Evolutionary conservation across 306 rosid genomes (phyloP), one percentile per base, ranked within the genome.

Genomic region (Glycine soja): DNA sequence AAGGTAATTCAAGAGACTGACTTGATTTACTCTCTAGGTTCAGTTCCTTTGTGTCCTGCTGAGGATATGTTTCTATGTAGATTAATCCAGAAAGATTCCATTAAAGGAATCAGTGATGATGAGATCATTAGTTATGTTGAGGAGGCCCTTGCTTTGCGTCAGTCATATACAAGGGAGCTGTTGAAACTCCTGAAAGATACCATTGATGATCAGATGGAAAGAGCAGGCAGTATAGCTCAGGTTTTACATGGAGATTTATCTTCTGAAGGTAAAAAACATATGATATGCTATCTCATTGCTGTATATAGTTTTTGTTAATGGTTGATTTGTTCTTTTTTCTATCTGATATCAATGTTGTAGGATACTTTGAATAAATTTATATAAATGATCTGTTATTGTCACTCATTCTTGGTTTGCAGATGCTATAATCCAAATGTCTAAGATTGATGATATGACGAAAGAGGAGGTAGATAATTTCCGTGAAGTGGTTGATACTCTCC

Each of bases 51-150:
- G 14, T 89, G 98, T 86, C 89, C 92, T 16, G 93, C 74, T 16
- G 98, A 93, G 80, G 93, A 91, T 80, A 85, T 90, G 83, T 91
- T 95, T 88, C 96, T 95, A 63, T 93, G 94, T 77, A 93, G 91
- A 83, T 84, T 95, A 81, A 76, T 93, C 83, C 94, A 90, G 84
- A 90, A 76, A 85, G 96, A 88, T 83, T 85, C 88, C 62, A 51
- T 89, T 70, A 90, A 91, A 86, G 88, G 85, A 67, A 79, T 46
- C 79, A 80, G 71, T 76, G 83, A 57, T 47, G 81, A 80, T 74
- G 91, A 80, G 63, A 77, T 87, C 64, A 57, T 56, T 59, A 84
- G 77, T 59, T 87, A 72, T 78, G 91, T 93, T 62, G 94, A 90
- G 84, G 88, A 89, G 80, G 87, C 92, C 80, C 96, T 95, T 63